Evolutionary conservation across 1,284 basidiomycete species (phyloP), one percentile per base, ranked within the genome.

Genomic region (Gomphus bonarii): DNA sequence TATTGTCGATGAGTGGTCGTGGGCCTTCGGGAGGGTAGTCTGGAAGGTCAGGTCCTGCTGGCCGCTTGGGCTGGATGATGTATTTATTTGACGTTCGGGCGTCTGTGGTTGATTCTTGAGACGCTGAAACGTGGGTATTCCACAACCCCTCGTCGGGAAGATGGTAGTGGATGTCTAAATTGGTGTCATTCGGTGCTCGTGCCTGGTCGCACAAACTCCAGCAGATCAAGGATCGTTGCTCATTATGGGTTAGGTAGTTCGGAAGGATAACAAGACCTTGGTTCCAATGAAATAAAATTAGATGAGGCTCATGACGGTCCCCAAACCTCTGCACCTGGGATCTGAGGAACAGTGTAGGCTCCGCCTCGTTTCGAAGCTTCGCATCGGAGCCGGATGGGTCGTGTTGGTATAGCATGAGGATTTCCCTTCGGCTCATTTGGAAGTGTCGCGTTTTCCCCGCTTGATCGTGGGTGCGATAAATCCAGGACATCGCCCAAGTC

Each of bases 181-280:
- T 94, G 0, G 90, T 91, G 54, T 88, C 84, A 67, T 95, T 95
- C 0, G 91, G 90, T 25, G 76, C 69, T 4, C 76, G 74, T 0
- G 91, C 87, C 63, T 94, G 91, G 33, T 85, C 78, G 22, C 74
- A 67, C 6, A 97, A 77, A 33, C 88, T 79, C 77, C 87, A 85
- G 57, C 70, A 71, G 16, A 89, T 75, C 3, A 95, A 77, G 1
- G 74, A 65, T 25, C 80, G 75, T 66, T 97, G 93, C 30, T 80
- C 73, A 12, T 71, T 63, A 0, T 71, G 69, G 4, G 79, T 71
- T 14, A 95, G 64, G 65, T 85, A 92, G 1, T 75, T 74, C 7
- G 91, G 91, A 4, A 95, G 71, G 18, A 95, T 68, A 18, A 95
- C 82, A 25, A 95, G 79, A 18, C 93, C 93, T 95, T 59, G 12